These are phyloP conservation scores for Glycine latifolia DNA, from an alignment of 306 rosid genomes.

Conservation along the genomic window DNA sequence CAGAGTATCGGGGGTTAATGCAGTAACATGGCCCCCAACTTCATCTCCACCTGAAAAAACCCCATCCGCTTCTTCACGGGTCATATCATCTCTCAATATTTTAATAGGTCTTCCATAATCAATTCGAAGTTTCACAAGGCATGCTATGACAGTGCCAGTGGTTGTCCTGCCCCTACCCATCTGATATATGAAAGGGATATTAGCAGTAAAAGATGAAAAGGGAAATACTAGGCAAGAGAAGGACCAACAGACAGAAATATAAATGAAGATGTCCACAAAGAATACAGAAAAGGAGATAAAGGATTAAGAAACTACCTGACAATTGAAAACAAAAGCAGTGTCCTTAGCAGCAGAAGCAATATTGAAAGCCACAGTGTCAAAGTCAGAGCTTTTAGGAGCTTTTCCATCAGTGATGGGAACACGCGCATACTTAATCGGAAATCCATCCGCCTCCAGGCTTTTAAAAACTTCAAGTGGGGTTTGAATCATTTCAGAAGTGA, in stretches of 20 bases:
- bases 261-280: conserved; percentile 24
- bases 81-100: conserved; percentile 62
- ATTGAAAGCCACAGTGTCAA: conserved; percentile 75
- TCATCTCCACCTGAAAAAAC: conserved; percentile 82
- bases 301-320: conserved; percentile 70
- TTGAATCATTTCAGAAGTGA: conserved; percentile 70
- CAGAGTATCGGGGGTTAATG: conserved; percentile 47
- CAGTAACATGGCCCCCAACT: conserved; percentile 51
- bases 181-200: conserved; percentile 54
- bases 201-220: conserved; percentile 38
- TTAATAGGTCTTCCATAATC: conserved; percentile 86
- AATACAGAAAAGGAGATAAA: conserved; percentile 37
- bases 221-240: neutral
- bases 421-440: conserved; percentile 91
- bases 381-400: conserved; percentile 93
- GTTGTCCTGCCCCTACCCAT: conserved; percentile 98
- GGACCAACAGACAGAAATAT: neutral
- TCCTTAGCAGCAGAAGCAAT: conserved; percentile 80
- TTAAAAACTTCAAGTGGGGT: conserved; percentile 91
- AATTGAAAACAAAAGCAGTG: conserved; percentile 87
- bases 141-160: conserved; percentile 93
- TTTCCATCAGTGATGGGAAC: conserved; percentile 94
- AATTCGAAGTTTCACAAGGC: conserved; percentile 86
- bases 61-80: conserved; percentile 63
- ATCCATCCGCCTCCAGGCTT: conserved; percentile 76